Base-by-base conservation (phyloP, 73 alveolate species). In the Blepharisma stoltei region DNA sequence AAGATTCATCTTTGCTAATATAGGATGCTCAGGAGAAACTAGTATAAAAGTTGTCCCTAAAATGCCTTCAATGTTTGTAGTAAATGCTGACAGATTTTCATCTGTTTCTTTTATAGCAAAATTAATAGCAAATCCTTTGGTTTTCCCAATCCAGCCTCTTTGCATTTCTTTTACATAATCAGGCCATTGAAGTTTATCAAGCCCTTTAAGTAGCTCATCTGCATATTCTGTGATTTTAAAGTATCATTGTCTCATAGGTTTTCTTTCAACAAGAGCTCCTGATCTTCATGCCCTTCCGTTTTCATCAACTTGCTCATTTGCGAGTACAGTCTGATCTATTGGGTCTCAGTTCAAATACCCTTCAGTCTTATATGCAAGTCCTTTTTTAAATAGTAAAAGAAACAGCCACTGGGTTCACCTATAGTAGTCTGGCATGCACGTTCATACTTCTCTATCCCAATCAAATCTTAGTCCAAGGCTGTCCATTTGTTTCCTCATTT, bases 301-400 rank as follows among this genome's bases (percentile, higher is more conserved):
- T 1, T 23, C 78, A 69, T 87, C 96, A 37, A 80, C 89, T 50
- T 89, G 79, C 55, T 89, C 96, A 60, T 89, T 86, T 6, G 96
- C 93, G 11, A 89, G 83, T 11, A 89, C 96, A 8, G 93, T 89
- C 50, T 83, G 6, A 55, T 83, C 87, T 9, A 78, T 76, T 44
- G 96, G 96, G 55, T 84, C 90, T 93, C 96, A 89, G 60, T 89
- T 89, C 4, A 89, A 90, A n/a, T 77, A 83, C 41, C 86, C 91
- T 18, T 81, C 91, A n/a, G 67, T 80, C 50, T 78, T 81, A 54
- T 89, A 89, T 6, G 96, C 96, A 7, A 89, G 89, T 0, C 93
- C 93, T 38, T 75, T 25, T 46, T 86, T 67, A 49, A 65, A 76
- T 38, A 89, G 55, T 20, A 66, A 55, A 23, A 76, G 67, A 80